Evolutionary conservation across 805 yeast genomes (phyloP).

Genomic region (Teunomyces lycoperdinae): DNA sequence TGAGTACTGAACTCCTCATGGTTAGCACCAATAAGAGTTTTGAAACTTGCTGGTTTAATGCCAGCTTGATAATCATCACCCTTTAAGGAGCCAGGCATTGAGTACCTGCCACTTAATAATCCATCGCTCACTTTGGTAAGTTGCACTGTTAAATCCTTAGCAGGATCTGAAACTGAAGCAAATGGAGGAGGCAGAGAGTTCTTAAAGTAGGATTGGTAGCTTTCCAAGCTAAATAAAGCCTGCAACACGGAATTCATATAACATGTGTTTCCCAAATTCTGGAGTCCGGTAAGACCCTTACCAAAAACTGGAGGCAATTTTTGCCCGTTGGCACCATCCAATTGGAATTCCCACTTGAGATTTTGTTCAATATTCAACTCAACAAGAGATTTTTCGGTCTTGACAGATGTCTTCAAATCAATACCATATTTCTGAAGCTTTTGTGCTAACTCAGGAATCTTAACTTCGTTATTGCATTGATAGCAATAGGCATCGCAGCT

Average conservation of each 20-base stretch:
- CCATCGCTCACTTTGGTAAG: conserved; percentile 80
- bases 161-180: conserved; percentile 38
- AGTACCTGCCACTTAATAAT: conserved; percentile 66
- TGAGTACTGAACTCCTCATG: conserved; percentile 83
- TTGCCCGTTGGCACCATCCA: conserved; percentile 70
- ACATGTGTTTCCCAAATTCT: conserved; percentile 91
- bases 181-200: conserved; percentile 22
- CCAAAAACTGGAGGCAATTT: conserved; percentile 68
- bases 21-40: conserved; percentile 68
- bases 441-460: conserved; percentile 55
- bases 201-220: conserved; percentile 40
- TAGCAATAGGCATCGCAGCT: conserved; percentile 85
- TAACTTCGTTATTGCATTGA: conserved; percentile 82
- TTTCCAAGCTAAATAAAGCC: conserved; percentile 50
- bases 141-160: conserved; percentile 69
- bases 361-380: conserved; percentile 94
- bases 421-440: conserved; percentile 64
- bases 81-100: conserved; percentile 48
- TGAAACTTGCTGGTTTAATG: conserved; percentile 72
- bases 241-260: conserved; percentile 83
- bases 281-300: conserved; percentile 74
- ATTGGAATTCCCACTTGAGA: conserved; percentile 85
- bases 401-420: conserved; percentile 49
- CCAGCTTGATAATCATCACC: conserved; percentile 67
- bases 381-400: conserved; percentile 84